These are phyloP conservation scores for Xylaria sp. DNA, from an alignment of 2,329 filamentous ascomycete species.

Conservation along the genomic window DNA sequence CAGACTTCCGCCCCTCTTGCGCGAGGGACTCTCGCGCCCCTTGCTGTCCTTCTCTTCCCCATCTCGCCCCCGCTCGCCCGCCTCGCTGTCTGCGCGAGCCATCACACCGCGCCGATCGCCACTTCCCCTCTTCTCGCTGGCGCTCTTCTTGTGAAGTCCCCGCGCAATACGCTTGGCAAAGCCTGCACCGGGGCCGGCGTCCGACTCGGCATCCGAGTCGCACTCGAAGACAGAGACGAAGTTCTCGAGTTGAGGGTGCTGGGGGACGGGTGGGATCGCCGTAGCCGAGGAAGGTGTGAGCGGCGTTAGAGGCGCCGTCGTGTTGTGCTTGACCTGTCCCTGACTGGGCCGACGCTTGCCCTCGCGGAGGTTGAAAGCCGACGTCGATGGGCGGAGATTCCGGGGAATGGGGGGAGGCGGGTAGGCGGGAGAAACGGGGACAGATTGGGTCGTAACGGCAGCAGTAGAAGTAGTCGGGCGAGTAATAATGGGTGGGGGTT, in stretches of 20 bases:
- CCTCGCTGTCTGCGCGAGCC: not conserved
- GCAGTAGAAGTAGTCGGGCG: slow-evolving; percentile 4
- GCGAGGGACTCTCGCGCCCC: slow-evolving; percentile 7
- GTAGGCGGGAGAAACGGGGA: slow-evolving; percentile 32
- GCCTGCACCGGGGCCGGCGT: slow-evolving; percentile 25
- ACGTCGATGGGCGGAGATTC: slow-evolving; percentile 27
- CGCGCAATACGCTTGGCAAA: slow-evolving; percentile 46
- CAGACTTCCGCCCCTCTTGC: slow-evolving; percentile 34
- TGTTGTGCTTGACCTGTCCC: slow-evolving; percentile 12
- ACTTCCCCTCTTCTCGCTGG: slow-evolving; percentile 29
- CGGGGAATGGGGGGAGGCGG: slow-evolving; percentile 26
- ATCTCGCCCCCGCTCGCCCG: no score
- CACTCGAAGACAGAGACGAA: slow-evolving; percentile 52
- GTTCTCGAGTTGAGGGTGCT: slow-evolving; percentile 26
- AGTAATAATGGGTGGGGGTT: not conserved
- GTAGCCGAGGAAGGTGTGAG: slow-evolving; percentile 27
- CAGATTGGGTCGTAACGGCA: slow-evolving; percentile 14
- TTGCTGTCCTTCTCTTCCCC: slow-evolving; percentile 10
- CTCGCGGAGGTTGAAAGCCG: slow-evolving; percentile 32
- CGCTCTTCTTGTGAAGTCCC: slow-evolving; percentile 43
- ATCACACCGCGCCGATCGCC: slow-evolving; percentile 2
- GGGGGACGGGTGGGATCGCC: slow-evolving; percentile 25
- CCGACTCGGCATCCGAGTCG: slow-evolving; percentile 48
- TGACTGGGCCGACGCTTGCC: slow-evolving; percentile 10
- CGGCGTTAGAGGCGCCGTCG: slow-evolving; percentile 22